phyloP scores from a whole-genome alignment of 163 green algal genomes.

The Chlorella variabilis region DNA sequence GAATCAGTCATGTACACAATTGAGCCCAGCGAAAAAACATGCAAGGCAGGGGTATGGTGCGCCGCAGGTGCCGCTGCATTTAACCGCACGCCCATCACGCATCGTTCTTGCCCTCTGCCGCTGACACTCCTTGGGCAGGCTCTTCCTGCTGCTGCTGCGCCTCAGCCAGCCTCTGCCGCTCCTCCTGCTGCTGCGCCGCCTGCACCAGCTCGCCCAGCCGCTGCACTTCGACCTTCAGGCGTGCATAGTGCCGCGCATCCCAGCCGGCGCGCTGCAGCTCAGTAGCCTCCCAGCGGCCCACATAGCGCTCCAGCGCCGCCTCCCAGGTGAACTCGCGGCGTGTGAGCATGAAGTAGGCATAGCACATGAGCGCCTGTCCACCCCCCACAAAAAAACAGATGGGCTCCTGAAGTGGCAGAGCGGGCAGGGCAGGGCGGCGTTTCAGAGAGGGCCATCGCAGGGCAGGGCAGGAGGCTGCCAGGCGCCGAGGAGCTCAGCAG shows the following conservation, averaged over 20 bases:
- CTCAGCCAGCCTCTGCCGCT: not conserved
- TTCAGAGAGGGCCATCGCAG: too few species aligned
- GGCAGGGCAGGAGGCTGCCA: not conserved
- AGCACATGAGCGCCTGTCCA: slow-evolving; percentile 5
- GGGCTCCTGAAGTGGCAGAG: not conserved
- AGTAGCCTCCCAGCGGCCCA: slow-evolving; percentile 5
- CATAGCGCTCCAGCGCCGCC: slow-evolving; percentile 4
- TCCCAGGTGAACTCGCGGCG: slow-evolving; percentile 27
- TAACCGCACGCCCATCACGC: not conserved
- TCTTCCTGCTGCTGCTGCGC: not conserved
- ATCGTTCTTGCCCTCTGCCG: not conserved
- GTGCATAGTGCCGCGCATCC: not conserved
- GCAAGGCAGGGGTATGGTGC: too few species aligned
- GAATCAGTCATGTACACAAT: too few species aligned
- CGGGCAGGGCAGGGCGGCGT: too few species aligned
- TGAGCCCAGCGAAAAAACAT: too few species aligned
- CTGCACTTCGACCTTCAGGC: not conserved
- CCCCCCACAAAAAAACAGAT: slow-evolving; percentile 36
- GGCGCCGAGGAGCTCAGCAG: too few species aligned
- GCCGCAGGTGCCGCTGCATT: too few species aligned
- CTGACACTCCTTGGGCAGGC: not conserved
- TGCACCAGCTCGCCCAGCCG: slow-evolving; percentile 7
- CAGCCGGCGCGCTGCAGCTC: not conserved
- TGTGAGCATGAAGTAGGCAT: slow-evolving; percentile 18
- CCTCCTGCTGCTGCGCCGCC: not conserved